Conservation (phyloP, 345 rosid species). For the Odontarrhena argentea region DNA sequence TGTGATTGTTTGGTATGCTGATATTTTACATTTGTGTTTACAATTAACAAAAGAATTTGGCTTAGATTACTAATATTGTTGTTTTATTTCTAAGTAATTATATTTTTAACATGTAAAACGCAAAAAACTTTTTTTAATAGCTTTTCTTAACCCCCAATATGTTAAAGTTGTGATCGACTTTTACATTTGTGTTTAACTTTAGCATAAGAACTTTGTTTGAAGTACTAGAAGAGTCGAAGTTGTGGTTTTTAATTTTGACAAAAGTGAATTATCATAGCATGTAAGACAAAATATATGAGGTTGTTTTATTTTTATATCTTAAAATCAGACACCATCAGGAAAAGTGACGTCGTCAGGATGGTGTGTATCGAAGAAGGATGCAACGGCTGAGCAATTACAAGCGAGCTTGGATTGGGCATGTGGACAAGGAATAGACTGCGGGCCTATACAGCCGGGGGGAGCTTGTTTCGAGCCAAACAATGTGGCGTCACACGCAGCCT, state of each 20-base stretch:
- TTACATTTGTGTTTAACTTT: background rate
- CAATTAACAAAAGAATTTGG: background rate
- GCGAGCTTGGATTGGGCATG: constrained; percentile 81
- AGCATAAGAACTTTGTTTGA: too few species aligned
- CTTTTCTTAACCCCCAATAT: too few species aligned
- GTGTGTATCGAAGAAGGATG: constrained; percentile 69
- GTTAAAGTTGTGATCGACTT: too few species aligned
- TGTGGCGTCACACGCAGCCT: constrained; percentile 72
- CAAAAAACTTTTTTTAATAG: too few species aligned
- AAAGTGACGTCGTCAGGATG: constrained; percentile 51
- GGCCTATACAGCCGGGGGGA: constrained; percentile 78
- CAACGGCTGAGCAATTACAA: constrained; percentile 60
- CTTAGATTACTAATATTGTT: too few species aligned
- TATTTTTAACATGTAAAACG: too few species aligned
- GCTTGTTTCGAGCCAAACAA: constrained; percentile 82
- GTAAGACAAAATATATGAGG: constrained; percentile 1
- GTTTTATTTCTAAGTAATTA: too few species aligned
- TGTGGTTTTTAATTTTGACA: background rate
- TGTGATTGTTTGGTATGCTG: background rate
- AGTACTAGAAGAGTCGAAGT: constrained; percentile 10
- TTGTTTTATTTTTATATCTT: constrained; percentile 14
- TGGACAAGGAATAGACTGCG: constrained; percentile 72
- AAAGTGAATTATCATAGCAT: background rate
- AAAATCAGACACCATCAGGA: constrained; percentile 51
- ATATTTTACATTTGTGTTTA: background rate